phyloP scores from a whole-genome alignment of 2,329 filamentous ascomycete species.

The Penicillium frequentans region DNA sequence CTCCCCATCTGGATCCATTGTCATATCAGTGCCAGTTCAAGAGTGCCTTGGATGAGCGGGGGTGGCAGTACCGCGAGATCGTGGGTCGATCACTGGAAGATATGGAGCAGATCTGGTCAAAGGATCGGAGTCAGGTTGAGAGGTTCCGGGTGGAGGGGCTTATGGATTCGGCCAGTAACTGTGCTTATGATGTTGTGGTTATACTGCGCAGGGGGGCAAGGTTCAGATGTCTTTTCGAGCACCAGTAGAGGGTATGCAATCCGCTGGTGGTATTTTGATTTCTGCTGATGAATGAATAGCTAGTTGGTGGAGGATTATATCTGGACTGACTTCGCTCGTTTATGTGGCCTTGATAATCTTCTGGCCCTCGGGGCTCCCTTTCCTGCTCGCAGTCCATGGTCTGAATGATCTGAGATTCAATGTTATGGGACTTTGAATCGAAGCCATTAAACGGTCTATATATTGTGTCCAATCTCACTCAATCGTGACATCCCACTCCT shows the following conservation, averaged over 20 bases:
- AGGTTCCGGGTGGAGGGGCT: not conserved
- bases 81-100: not conserved
- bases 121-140: not conserved
- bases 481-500: not conserved
- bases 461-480: not conserved
- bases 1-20: not conserved
- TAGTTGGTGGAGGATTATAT: not conserved
- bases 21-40: not conserved
- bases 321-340: too few relatives aligned
- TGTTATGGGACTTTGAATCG: too few relatives aligned
- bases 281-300: not conserved
- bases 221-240: not conserved
- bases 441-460: not conserved
- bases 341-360: too few relatives aligned
- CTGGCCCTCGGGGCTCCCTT: too few relatives aligned
- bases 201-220: not conserved
- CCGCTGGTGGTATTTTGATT: not conserved
- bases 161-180: not conserved
- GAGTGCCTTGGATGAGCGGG: not conserved
- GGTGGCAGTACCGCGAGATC: not conserved
- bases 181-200: not conserved
- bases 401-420: too few relatives aligned
- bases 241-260: not conserved
- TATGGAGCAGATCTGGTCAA: not conserved
- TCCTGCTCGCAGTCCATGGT: too few relatives aligned